phyloP scores from a whole-genome alignment of 768 basidiomycete species.

The Calocera viscosa region DNA sequence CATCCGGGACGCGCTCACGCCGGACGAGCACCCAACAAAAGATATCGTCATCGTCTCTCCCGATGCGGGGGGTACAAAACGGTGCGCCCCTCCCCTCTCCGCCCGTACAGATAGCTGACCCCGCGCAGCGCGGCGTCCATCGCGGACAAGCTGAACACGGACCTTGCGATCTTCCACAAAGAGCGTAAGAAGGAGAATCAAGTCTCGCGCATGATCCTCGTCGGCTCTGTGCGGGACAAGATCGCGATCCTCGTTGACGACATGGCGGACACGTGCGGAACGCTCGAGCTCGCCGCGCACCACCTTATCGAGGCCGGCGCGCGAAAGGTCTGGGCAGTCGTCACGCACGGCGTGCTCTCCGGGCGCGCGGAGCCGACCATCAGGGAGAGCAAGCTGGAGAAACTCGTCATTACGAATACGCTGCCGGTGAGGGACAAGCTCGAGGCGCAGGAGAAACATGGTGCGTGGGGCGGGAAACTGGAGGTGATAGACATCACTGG shows the following conservation, averaged over 20 bases:
- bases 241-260: slow-evolving; percentile 93
- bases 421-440: slow-evolving; percentile 39
- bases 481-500: slow-evolving; percentile 91
- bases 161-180: slow-evolving; percentile 98
- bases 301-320: slow-evolving; percentile 87
- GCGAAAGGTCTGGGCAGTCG: slow-evolving; percentile 72
- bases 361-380: slow-evolving; percentile 74
- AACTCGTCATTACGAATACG: slow-evolving; percentile 97
- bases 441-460: slow-evolving; percentile 51
- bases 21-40: slow-evolving; percentile 29
- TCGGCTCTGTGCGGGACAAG: slow-evolving; percentile 87
- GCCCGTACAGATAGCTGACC: not conserved
- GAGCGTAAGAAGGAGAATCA: slow-evolving; percentile 96
- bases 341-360: slow-evolving; percentile 91
- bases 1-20: slow-evolving; percentile 80
- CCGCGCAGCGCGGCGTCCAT: slow-evolving; percentile 79
- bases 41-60: slow-evolving; percentile 93
- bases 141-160: slow-evolving; percentile 88
- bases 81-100: slow-evolving; percentile 37
- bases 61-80: slow-evolving; percentile 95
- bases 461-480: slow-evolving; percentile 58
- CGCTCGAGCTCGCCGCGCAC: slow-evolving; percentile 78
- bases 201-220: slow-evolving; percentile 88
- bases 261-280: slow-evolving; percentile 96
- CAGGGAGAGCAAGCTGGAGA: slow-evolving; percentile 63